Conservation (phyloP, 78 protist genomes). For the Dictyostelium intermedium region DNA sequence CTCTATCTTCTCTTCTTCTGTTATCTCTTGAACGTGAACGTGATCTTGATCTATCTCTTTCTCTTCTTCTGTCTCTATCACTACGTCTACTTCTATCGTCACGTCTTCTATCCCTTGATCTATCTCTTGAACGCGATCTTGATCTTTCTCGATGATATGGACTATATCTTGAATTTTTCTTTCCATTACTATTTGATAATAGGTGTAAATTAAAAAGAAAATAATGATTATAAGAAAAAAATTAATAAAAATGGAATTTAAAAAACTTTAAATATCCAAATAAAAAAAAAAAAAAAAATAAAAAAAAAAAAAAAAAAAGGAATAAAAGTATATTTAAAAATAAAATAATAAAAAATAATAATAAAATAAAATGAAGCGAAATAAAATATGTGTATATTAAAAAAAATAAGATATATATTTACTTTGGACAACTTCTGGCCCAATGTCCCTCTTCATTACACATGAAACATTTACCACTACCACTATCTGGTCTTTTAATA, state of each 20-base stretch:
- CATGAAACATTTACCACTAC: slow-evolving; percentile 50
- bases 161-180: background rate
- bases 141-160: slow-evolving; percentile 17
- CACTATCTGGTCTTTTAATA: slow-evolving; percentile 21
- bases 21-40: slow-evolving; percentile 5
- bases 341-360: background rate
- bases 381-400: too few relatives aligned
- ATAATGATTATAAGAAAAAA: background rate
- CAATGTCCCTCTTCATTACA: slow-evolving; percentile 71
- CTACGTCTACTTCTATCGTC: background rate
- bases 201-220: too few relatives aligned
- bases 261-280: too few relatives aligned
- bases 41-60: background rate
- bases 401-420: background rate
- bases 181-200: background rate
- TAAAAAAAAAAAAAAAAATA: too few relatives aligned
- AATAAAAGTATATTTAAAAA: too few relatives aligned
- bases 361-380: background rate
- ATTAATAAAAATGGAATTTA: background rate
- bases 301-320: too few relatives aligned
- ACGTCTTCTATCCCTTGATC: slow-evolving; percentile 18
- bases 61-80: slow-evolving; percentile 12
- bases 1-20: background rate
- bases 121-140: slow-evolving; percentile 22
- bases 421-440: slow-evolving; percentile 55